phyloP scores from a whole-genome alignment of 805 yeast species.

The Lipomyces sp. region DNA sequence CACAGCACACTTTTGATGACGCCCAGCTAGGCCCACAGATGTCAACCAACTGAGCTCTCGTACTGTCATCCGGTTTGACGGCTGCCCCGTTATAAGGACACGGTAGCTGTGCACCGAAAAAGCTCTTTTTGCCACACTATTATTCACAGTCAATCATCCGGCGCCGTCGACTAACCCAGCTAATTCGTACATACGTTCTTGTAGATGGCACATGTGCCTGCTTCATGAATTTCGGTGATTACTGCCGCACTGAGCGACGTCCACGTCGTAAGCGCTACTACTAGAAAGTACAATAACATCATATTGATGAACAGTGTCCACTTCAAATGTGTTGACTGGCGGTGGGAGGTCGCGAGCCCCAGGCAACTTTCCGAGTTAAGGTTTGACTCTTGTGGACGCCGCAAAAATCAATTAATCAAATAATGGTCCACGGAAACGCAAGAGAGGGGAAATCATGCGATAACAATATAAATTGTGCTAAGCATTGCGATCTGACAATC shows the following conservation, averaged over 20 bases:
- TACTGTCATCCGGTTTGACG: conserved; percentile 51
- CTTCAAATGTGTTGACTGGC: neutral
- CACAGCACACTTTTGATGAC: conserved; percentile 67
- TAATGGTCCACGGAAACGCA: too few species aligned
- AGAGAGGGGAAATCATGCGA: too few species aligned
- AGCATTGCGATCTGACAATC: too few species aligned
- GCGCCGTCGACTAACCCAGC: neutral
- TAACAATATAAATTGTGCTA: too few species aligned
- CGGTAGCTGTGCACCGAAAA: conserved; percentile 81
- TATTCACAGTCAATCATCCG: neutral
- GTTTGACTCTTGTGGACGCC: too few species aligned
- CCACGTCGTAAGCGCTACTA: neutral
- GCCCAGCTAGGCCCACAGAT: conserved; percentile 78
- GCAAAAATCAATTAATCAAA: too few species aligned
- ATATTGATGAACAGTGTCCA: neutral
- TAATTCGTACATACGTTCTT: conserved; percentile 46
- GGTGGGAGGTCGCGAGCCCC: too few species aligned
- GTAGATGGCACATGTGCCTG: conserved; percentile 61
- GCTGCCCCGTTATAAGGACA: conserved; percentile 67
- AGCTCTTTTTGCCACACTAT: conserved; percentile 75
- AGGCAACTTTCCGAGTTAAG: too few species aligned
- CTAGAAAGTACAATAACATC: neutral
- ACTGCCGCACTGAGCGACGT: conserved; percentile 5
- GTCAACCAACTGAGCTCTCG: conserved; percentile 53
- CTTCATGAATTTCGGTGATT: conserved; percentile 43